Evolutionary conservation across 2,329 filamentous ascomycete genomes (phyloP), one percentile per base, ranked within the genome.

Genomic region (Fusarium nygamai): DNA sequence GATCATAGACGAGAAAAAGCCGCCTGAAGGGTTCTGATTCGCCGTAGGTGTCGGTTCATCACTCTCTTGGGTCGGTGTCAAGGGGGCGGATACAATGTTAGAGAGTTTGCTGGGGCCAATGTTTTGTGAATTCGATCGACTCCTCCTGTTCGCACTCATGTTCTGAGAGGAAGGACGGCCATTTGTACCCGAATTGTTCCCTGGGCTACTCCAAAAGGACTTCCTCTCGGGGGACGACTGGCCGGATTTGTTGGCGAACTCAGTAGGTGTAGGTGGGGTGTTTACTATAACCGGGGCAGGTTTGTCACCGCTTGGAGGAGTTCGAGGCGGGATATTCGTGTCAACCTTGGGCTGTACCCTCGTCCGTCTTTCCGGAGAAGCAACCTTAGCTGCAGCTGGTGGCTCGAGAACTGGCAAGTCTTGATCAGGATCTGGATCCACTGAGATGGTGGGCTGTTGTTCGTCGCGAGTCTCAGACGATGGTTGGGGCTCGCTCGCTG

Each of bases 1-100:
- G 73, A 99, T 91, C 80, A 99, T 93, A 33, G 94, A 95, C 9
- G 94, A 97, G 83, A 99, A 98, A 85, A 99, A 98, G 2, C 95
- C 92, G 43, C 88, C 86, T 62, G 72, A 47, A 31, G 72, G 31
- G n/a, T 74, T 74, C 24, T 89, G 87, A 39, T 89, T 74, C 31
- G 89, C 88, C 36, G 89, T 90, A 78, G 80, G 78, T 69, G 90
- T 91, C n/a, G 85, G 80, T 64, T 82, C 78, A 77, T 92, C 92
- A 82, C 84, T 87, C 81, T 98, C 95, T 43, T 90, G 86, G 1
- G 92, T 93, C 13, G 95, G 94, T 7, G 95, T 93, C 60, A 96
- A 85, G 14, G 95, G 92, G 22, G 89, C 90, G 62, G 89, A 88
- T 73, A 91, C 91, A 57, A 91, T 91, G 73, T 90, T 95, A 38